These are phyloP conservation scores for Phytophthora podocarpi DNA, from an alignment of 352 stramenopile genomes.

Conservation along the genomic window DNA sequence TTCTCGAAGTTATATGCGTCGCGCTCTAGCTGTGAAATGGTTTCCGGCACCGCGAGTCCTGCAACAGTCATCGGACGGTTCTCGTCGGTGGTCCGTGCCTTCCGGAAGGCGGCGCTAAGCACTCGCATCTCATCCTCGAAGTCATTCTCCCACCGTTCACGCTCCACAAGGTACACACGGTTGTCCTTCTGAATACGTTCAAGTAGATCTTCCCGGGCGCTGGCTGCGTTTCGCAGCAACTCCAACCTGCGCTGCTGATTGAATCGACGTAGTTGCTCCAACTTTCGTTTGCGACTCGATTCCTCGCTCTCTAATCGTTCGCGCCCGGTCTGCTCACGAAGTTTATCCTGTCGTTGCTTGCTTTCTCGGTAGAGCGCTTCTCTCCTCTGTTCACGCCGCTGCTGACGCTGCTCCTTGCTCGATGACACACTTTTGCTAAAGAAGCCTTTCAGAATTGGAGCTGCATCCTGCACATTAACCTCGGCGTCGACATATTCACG, in stretches of 20 bases:
- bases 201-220: constrained; percentile 30
- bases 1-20: constrained; percentile 46
- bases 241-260: constrained; percentile 44
- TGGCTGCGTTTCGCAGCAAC: constrained; percentile 42
- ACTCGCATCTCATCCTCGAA: constrained; percentile 57
- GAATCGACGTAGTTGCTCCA: constrained; percentile 45
- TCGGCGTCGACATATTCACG: neutral
- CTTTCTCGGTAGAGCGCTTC: constrained; percentile 48
- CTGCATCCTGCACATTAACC: constrained; percentile 24
- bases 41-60: constrained; percentile 53
- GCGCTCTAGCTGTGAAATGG: constrained; percentile 50
- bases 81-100: constrained; percentile 28
- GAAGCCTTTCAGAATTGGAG: constrained; percentile 66
- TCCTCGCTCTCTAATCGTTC: constrained; percentile 28
- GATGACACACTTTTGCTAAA: constrained; percentile 51
- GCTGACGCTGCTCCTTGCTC: constrained; percentile 43
- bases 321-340: constrained; percentile 40
- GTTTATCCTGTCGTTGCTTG: constrained; percentile 48
- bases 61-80: constrained; percentile 58
- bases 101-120: constrained; percentile 50
- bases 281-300: constrained; percentile 28
- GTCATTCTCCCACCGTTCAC: constrained; percentile 54
- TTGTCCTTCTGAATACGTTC: constrained; percentile 26
- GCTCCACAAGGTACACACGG: constrained; percentile 34
- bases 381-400: constrained; percentile 46